Evolutionary conservation across 2,329 filamentous ascomycete genomes (phyloP), one percentile per base, ranked within the genome.

Genomic region (Coniochaeta sp.): DNA sequence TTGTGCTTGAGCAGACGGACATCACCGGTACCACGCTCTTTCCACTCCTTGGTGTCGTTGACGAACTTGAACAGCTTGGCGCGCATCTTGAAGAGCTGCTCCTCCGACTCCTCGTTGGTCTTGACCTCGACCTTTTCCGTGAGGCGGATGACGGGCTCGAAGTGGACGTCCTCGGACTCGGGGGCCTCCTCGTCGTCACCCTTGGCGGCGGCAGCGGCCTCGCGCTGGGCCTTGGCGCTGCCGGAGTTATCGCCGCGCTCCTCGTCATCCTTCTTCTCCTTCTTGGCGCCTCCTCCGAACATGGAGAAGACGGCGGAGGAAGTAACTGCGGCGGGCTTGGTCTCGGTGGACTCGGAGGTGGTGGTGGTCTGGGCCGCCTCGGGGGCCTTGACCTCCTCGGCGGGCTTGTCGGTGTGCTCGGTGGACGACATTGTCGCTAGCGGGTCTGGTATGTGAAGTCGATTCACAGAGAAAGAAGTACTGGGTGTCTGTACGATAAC

Each of bases 21-120:
- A 65, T 97, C 92, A 64, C 94, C 94, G 59, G 94, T 97, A 59
- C 94, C 94, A 68, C 94, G 87, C 84, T 99, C 94, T 82, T 97
- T 99, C 94, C 94, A 99, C 78, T 97, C 94, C 71, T 86, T 86
- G 63, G 81, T 83, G 51, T 96, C 90, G 63, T 88, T 83, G 73
- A 96, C 86, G 71, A 97, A 99, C 77, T 91, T 92, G 86, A 99
- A 99, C 60, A 99, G 87, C 83, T 99, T 99, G 67, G 94, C 94
- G 65, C 94, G 89, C 92, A 97, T 96, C 86, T 97, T 97, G 85
- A 97, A 99, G 33, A 84, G 79, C 77, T 96, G 89, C 78, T 97
- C 91, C 79, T 99, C 94, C 45, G 86, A 83, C 79, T 99, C 94
- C 75, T 99, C 94, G 76, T 96, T 95, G 72, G 94, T 97, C 82